These are phyloP conservation scores for Alternaria brassicicola DNA, from an alignment of 2,329 filamentous ascomycete genomes.

Conservation along the genomic window DNA sequence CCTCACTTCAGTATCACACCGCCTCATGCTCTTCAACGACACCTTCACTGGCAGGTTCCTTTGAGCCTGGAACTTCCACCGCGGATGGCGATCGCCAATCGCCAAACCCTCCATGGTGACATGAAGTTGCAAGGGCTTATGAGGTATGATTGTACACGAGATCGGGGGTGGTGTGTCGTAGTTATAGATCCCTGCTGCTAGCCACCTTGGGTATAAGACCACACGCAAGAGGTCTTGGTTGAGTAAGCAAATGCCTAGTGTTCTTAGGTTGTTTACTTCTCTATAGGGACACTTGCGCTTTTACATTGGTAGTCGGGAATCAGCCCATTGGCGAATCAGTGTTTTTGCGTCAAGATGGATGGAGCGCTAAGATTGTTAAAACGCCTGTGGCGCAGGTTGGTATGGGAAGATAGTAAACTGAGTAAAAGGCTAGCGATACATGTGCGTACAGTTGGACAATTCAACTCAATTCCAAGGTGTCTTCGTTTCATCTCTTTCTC, in stretches of 20 bases:
- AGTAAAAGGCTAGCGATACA: neutral
- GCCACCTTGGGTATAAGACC: neutral
- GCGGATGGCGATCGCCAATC: conserved; percentile 44
- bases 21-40: neutral
- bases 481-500: neutral
- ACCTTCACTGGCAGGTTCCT: neutral
- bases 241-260: neutral
- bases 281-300: neutral
- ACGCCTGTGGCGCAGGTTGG: neutral
- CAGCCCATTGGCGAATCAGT: neutral
- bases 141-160: conserved; percentile 26
- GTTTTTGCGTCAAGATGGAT: neutral
- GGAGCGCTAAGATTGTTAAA: neutral
- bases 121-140: conserved; percentile 23
- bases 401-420: neutral
- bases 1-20: neutral
- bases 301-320: neutral
- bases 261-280: neutral
- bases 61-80: conserved; percentile 42
- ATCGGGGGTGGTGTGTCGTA: conserved; percentile 46
- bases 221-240: neutral
- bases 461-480: neutral
- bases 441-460: neutral
- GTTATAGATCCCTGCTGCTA: conserved; percentile 31
- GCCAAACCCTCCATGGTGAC: conserved; percentile 41